A percentile compares a stretch with the other conserved stretches of the same genome.
Evolutionary conservation across 2,329 filamentous ascomycete genomes (phyloP).

Genomic region (Simplicillium aogashimaense): DNA sequence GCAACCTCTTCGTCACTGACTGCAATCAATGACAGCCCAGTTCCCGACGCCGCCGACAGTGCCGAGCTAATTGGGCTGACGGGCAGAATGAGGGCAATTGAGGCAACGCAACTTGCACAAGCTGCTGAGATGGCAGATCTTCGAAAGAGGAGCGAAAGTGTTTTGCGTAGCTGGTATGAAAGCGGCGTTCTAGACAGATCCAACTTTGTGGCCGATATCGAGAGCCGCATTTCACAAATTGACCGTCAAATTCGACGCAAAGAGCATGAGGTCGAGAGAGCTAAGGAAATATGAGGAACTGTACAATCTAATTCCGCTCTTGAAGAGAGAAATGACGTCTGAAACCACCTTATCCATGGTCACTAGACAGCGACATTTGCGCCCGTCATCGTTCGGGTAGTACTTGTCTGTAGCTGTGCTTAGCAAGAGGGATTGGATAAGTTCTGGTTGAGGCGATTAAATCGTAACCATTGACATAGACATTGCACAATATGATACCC

Average conservation of each 20-base stretch:
- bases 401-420: no score
- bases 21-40: slow-evolving; percentile 43
- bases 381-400: no score
- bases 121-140: slow-evolving; percentile 52
- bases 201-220: slow-evolving; percentile 60
- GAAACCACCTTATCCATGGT: no score
- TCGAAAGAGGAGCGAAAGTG: slow-evolving; percentile 50
- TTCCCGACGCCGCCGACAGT: slow-evolving; percentile 45
- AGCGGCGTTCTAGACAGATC: slow-evolving; percentile 58
- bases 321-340: neutral
- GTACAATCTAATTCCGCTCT: neutral
- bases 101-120: slow-evolving; percentile 52
- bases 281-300: slow-evolving; percentile 22
- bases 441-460: no score
- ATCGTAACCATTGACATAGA: no score
- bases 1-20: slow-evolving; percentile 47
- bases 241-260: slow-evolving; percentile 56
- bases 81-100: slow-evolving; percentile 52
- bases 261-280: slow-evolving; percentile 48
- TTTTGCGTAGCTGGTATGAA: slow-evolving; percentile 65
- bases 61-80: slow-evolving; percentile 46
- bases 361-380: no score
- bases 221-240: slow-evolving; percentile 54
- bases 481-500: no score
- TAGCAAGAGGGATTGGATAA: no score